These are phyloP conservation scores for Rhizophora apiculata DNA, from an alignment of 345 rosid species.

Conservation along the genomic window DNA sequence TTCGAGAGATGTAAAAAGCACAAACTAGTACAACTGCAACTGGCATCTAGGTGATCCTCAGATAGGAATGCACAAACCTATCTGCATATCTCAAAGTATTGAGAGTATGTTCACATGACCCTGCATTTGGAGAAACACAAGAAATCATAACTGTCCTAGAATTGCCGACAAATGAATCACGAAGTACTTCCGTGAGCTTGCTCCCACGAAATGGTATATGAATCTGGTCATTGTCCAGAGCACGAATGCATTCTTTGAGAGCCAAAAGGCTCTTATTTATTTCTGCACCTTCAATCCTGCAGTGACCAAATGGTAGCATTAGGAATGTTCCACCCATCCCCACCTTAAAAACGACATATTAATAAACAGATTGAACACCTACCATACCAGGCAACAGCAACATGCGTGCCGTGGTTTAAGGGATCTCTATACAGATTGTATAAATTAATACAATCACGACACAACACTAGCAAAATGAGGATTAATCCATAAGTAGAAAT, in stretches of 20 bases:
- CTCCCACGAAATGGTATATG: constrained; percentile 98
- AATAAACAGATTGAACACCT: background rate
- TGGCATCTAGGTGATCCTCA: constrained; percentile 11
- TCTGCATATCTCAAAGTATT: constrained; percentile 97
- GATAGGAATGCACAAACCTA: constrained; percentile 45
- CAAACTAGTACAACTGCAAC: constrained; percentile 6
- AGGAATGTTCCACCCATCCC: constrained; percentile 4
- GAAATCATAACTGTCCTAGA: constrained; percentile 98
- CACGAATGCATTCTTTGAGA: constrained; percentile 98
- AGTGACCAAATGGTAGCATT: constrained; percentile 15
- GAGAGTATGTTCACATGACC: constrained; percentile 93
- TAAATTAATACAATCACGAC: too few species aligned
- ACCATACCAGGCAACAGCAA: too few species aligned
- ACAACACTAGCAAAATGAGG: too few species aligned
- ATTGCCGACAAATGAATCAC: constrained; percentile 97
- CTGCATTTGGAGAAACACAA: constrained; percentile 95
- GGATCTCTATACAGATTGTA: too few species aligned
- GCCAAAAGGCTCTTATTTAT: constrained; percentile 97
- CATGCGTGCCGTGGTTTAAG: too few species aligned
- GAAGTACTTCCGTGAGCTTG: constrained; percentile 96
- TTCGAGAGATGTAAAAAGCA: constrained; percentile 3
- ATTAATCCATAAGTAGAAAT: too few species aligned
- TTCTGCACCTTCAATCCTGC: constrained; percentile 94
- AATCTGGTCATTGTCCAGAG: constrained; percentile 90
- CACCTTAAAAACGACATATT: background rate